These are phyloP conservation scores for Paraphoma sp. DNA, from an alignment of 2,329 filamentous ascomycete genomes.

Conservation along the genomic window DNA sequence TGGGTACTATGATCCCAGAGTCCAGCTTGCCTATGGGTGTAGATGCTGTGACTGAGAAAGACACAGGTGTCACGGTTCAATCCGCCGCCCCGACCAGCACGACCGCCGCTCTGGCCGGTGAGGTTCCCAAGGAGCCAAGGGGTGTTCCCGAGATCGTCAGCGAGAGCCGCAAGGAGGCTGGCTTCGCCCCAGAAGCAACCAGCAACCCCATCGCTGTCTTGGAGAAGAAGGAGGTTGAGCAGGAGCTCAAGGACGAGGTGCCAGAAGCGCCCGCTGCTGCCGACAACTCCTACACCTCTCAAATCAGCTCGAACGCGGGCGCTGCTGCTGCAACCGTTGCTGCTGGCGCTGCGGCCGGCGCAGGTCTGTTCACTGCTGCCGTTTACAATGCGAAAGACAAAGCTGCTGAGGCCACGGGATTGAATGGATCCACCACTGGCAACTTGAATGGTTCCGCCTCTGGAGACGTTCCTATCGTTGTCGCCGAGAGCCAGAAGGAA, in stretches of 20 bases:
- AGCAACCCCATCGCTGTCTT: conserved; percentile 69
- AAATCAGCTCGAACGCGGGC: conserved; percentile 17
- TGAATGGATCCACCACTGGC: conserved; percentile 44
- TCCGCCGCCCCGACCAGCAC: conserved; percentile 54
- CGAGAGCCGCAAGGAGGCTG: conserved; percentile 73
- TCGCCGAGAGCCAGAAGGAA: conserved; percentile 73
- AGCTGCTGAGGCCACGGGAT: conserved; percentile 47
- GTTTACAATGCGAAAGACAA: conserved; percentile 42
- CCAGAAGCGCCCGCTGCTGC: conserved; percentile 51
- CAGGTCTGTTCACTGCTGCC: conserved; percentile 47
- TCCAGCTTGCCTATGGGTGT: conserved; percentile 76
- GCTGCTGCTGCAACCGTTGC: conserved; percentile 33
- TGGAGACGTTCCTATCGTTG: conserved; percentile 60
- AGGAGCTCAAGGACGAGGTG: conserved; percentile 73
- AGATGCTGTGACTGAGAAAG: conserved; percentile 48
- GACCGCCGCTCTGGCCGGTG: conserved; percentile 54
- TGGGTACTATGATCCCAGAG: conserved; percentile 76
- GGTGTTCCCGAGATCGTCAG: conserved; percentile 67
- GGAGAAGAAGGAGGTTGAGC: conserved; percentile 75
- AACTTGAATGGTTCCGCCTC: conserved; percentile 48
- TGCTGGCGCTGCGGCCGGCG: conserved; percentile 50
- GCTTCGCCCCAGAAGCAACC: conserved; percentile 71
- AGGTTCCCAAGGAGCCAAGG: conserved; percentile 54
- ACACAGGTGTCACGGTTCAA: conserved; percentile 50
- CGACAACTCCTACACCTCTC: conserved; percentile 44